Percentiles rank a stretch among this genome's conserved stretches.
These are phyloP conservation scores for Eudorina sp. DNA, from an alignment of 139 green algal genomes.

Conservation along the genomic window DNA sequence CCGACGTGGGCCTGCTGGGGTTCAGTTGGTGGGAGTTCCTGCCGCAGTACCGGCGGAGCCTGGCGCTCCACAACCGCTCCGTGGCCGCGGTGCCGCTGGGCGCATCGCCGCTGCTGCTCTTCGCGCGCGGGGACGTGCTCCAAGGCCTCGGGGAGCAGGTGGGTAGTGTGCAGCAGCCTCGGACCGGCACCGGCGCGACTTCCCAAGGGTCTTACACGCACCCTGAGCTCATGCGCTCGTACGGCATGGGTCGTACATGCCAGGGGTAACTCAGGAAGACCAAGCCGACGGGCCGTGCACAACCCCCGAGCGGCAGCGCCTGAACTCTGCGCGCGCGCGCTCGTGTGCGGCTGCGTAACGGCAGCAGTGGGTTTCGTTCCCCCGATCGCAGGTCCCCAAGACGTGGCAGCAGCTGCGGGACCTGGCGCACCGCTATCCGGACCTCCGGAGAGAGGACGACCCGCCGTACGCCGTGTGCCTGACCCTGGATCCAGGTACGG, in stretches of 20 bases:
- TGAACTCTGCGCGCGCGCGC: too few relatives aligned
- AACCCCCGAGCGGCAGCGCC: too few relatives aligned
- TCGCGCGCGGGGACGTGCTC: background rate
- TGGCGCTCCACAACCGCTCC: background rate
- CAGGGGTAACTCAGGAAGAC: too few relatives aligned
- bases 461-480: constrained; percentile 8
- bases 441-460: background rate
- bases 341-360: too few relatives aligned
- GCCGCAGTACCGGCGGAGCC: background rate
- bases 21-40: background rate
- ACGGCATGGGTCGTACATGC: too few relatives aligned
- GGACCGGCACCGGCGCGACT: too few relatives aligned
- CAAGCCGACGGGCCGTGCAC: too few relatives aligned
- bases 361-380: too few relatives aligned
- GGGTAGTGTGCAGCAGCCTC: background rate
- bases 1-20: background rate
- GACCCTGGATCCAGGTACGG: background rate
- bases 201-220: too few relatives aligned
- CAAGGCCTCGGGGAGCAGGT: background rate
- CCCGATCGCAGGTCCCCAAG: background rate
- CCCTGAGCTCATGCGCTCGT: too few relatives aligned
- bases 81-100: background rate
- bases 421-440: background rate
- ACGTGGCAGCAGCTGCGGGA: background rate
- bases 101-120: background rate